phyloP scores from a whole-genome alignment of 2,329 filamentous ascomycete species.

The Colletotrichum costaricense region DNA sequence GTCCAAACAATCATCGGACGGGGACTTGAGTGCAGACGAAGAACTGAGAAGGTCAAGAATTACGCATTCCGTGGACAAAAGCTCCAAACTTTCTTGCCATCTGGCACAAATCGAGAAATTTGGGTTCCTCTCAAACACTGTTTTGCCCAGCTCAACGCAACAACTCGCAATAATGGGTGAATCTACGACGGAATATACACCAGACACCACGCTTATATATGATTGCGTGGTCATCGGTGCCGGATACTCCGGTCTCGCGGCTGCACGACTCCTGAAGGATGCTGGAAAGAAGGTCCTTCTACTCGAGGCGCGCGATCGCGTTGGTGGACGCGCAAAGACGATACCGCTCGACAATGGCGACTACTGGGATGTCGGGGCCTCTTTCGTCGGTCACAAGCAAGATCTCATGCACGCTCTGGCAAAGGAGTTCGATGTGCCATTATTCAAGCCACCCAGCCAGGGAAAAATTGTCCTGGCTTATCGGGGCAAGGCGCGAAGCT shows the following conservation, averaged over 20 bases:
- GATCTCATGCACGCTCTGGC: slow-evolving; percentile 30
- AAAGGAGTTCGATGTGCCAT: slow-evolving; percentile 21
- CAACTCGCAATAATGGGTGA: neutral
- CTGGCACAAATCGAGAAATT: neutral
- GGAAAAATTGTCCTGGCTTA: slow-evolving; percentile 32
- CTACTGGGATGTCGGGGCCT: slow-evolving; percentile 38
- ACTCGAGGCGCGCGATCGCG: slow-evolving; percentile 33
- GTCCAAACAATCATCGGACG: neutral
- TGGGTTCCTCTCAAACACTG: neutral
- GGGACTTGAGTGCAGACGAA: neutral
- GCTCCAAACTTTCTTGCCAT: neutral
- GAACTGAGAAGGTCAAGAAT: neutral
- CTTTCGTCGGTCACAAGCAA: slow-evolving; percentile 38
- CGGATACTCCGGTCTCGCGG: slow-evolving; percentile 29
- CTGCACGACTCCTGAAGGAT: slow-evolving; percentile 28
- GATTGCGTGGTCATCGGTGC: slow-evolving; percentile 35
- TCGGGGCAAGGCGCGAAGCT: slow-evolving; percentile 24
- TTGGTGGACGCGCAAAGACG: slow-evolving; percentile 33
- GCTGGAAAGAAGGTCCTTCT: slow-evolving; percentile 23
- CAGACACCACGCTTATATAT: slow-evolving; percentile 3
- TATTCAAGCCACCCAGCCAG: slow-evolving; percentile 2
- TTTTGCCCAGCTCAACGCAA: neutral
- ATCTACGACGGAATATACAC: neutral
- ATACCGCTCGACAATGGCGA: slow-evolving; percentile 23
- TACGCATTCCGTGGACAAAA: neutral